Percentiles rank a stretch among this genome's conserved stretches.
Evolutionary conservation across 1,284 basidiomycete genomes (phyloP).

Genomic region (Heimioporus punctisporus): DNA sequence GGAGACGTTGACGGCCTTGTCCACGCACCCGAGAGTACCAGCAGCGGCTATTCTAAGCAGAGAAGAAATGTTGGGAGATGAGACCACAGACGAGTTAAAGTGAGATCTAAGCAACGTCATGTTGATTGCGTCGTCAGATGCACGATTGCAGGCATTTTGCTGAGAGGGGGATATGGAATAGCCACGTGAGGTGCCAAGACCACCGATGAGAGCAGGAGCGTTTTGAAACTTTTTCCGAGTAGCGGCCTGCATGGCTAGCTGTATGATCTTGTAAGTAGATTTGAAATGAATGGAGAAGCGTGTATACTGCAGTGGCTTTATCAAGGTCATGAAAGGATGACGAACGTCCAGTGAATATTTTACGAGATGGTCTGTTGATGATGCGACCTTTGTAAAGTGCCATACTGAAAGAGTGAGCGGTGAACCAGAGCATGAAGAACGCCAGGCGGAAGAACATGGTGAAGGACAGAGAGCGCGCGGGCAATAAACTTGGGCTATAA

Average conservation of each 20-base stretch:
- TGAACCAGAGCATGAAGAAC: constrained; percentile 14
- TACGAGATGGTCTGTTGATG: constrained; percentile 1
- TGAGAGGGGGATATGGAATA: constrained; percentile 19
- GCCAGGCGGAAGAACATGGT: constrained; percentile 12
- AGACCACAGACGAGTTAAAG: too few species aligned
- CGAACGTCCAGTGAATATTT: not conserved
- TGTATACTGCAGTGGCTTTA: constrained; percentile 12
- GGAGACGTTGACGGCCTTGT: constrained; percentile 2
- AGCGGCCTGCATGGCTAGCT: constrained; percentile 19
- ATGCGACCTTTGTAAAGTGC: constrained; percentile 9
- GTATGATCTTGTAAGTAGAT: not conserved
- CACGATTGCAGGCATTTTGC: constrained; percentile 14
- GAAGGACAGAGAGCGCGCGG: too few species aligned
- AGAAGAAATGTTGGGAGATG: not conserved
- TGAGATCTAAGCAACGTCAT: not conserved
- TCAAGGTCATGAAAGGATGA: constrained; percentile 1
- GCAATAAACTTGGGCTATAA: too few species aligned
- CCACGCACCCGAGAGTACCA: not conserved
- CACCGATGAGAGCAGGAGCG: constrained; percentile 16
- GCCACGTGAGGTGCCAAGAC: constrained; percentile 4
- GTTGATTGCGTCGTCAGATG: constrained; percentile 19
- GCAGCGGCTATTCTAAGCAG: not conserved
- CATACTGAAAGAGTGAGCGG: constrained; percentile 7
- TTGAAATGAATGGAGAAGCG: not conserved
- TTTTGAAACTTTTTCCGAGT: constrained; percentile 19